Evolutionary conservation across 1,284 basidiomycete genomes (phyloP), one percentile per base, ranked within the genome.

Genomic region (Albatrellus sp.): DNA sequence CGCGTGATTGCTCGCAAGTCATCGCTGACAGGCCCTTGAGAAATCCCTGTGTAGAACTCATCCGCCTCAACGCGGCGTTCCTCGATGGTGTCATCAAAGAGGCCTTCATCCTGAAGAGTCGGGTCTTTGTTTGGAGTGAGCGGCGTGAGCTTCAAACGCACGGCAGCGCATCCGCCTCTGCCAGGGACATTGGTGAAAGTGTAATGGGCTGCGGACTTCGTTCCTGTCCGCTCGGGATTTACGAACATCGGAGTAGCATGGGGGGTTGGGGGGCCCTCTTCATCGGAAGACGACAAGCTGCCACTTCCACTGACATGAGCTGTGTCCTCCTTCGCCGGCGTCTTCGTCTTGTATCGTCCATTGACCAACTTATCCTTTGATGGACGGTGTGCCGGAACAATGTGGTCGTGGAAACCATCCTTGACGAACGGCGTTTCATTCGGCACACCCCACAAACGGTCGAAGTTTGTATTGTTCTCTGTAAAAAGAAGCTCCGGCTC

Each of bases 321-420:
- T 66, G 9, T 58, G 52, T 13, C 57, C 52, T 32, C 59, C 62
- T 37, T 59, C 57, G 20, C 42, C 36, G 53, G 64, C 62, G 38
- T 73, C 48, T 65, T 69, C 3, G 66, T 65, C 1, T 63, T 55
- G 56, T 73, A 73, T 49, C 60, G 58, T 60, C 57, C 57, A 51
- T 68, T 48, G 32, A 52, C 53, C 0, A 52, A 48, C 10, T 48
- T 53, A 5, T 55, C 45, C 5, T 46, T 43, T 13, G 74, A 63
- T 5, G 84, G 84, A 44, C 89, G 81, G 63, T 97, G 93, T 12
- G 69, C 70, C 3, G 81, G 80, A 51, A 98, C 81, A 60, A 98
- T 88, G 60, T 98, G 88, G 60, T 98, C 93, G 59, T 98, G 92
- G 73, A 98, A 98, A n/a, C 86, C 93, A 57, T 98, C 94, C 67